Evolutionary conservation across 352 stramenopile species (phyloP).

Genomic region (Halophytophthora batemanensis): DNA sequence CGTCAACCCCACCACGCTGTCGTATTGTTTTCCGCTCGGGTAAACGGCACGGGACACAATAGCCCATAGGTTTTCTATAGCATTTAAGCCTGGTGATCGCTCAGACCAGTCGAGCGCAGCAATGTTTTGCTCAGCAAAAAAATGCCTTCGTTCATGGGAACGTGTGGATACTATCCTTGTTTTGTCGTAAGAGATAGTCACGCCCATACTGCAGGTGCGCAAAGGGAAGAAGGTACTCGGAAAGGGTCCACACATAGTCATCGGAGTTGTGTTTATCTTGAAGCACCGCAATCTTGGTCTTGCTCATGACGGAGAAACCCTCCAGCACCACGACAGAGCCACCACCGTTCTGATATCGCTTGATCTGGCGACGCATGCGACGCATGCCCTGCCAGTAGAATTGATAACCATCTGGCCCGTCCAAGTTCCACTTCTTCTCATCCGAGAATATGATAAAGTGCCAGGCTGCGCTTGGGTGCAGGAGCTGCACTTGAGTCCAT

Average conservation of each 20-base stretch:
- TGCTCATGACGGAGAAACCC: not conserved
- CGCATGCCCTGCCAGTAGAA: conserved; percentile 2
- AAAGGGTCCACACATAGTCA: conserved; percentile 3
- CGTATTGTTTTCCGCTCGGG: no score
- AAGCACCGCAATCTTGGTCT: not conserved
- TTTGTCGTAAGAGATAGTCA: conserved; percentile 12
- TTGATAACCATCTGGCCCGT: not conserved
- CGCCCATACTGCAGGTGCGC: conserved; percentile 8
- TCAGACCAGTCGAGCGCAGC: no score
- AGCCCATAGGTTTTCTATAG: no score
- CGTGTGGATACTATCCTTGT: conserved; percentile 3
- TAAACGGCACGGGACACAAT: no score
- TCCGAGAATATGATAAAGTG: conserved; percentile 1
- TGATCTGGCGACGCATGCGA: not conserved
- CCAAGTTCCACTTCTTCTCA: conserved; percentile 9
- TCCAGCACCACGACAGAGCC: conserved; percentile 1
- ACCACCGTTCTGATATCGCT: not conserved
- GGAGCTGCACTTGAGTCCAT: not conserved
- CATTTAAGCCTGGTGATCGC: no score
- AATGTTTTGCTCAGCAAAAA: no score
- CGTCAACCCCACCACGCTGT: no score
- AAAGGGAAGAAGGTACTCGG: conserved; percentile 9
- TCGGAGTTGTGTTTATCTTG: not conserved
- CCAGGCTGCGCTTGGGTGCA: not conserved
- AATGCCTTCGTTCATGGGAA: no score